Conservation (phyloP, 345 rosid genomes). For the Lagerstroemia speciosa region DNA sequence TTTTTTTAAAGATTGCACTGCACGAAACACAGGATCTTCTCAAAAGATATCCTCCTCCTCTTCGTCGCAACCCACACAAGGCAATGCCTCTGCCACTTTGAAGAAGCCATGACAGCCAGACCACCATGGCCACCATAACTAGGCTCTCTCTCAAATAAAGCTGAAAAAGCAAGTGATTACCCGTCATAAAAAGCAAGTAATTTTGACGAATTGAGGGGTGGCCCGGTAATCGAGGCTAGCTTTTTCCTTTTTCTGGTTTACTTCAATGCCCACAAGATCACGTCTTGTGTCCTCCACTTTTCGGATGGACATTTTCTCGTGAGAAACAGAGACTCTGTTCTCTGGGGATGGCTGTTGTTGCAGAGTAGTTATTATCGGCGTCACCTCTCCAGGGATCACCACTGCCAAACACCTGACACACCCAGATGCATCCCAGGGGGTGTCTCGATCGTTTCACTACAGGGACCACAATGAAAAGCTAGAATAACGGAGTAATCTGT, state of each 20-base stretch:
- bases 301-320: background rate
- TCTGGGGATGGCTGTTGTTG: background rate
- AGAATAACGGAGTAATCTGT: background rate
- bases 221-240: background rate
- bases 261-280: background rate
- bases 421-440: background rate
- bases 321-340: background rate
- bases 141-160: background rate
- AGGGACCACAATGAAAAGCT: background rate
- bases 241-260: background rate
- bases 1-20: background rate
- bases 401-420: conserved; percentile 3
- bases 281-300: background rate
- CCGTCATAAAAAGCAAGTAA: background rate
- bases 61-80: background rate
- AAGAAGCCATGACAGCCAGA: background rate
- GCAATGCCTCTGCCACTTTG: background rate
- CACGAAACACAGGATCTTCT: background rate
- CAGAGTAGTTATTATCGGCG: conserved; percentile 1
- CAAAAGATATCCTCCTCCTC: background rate
- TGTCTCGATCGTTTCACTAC: background rate
- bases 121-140: background rate
- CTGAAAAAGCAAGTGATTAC: background rate
- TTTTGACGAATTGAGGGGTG: background rate
- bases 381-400: background rate